Base-by-base conservation (phyloP, 805 yeast species). In the Saccharomyces mikatae region DNA sequence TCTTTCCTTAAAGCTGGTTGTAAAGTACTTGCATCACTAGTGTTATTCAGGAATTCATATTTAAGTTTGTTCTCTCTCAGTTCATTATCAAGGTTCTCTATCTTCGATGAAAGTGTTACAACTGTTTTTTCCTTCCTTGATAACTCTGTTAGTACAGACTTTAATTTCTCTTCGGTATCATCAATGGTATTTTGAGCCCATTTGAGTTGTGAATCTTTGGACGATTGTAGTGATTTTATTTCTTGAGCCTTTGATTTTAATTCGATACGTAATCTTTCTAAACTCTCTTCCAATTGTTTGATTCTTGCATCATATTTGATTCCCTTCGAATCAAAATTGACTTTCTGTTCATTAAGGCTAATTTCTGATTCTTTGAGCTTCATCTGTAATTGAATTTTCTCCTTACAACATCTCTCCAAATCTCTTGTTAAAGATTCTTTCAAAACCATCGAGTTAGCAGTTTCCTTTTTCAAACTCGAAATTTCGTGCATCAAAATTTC, bases 1-100 rank as follows among this genome's bases (percentile, higher is more conserved):
- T 79, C 80, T 13, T 69, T 60, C 49, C 65, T 69, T 48, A 72
- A 62, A n/a, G 62, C 53, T n/a, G 64, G 4, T 60, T 61, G 28
- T 6, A 36, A 13, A 9, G 66, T 53, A 14, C 62, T 66, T 2
- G 62, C 64, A 22, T 62, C 57, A 17, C 57, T 64, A 17, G 68
- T 57, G 27, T 62, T 62, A 24, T 63, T 58, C 46, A 64, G 49
- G 6, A 57, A 66, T 58, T 55, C 70, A 50, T 59, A 76, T 44
- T 62, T 70, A 28, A 54, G 62, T 21, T 56, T 58, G 22, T 50
- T 50, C n/a, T 67, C 61, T 58, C 62, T 64, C 68, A 70, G 53
- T 58, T 66, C 41, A 58, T 62, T 55, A 27, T 61, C 56, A 5
- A 69, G 53, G 26, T 59, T 62, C 8, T 58, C 54, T 6, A 55